Percentiles rank a stretch among this genome's conserved stretches.
These are phyloP conservation scores for Malus hybrid DNA, from an alignment of 331 rosid genomes.

Conservation along the genomic window DNA sequence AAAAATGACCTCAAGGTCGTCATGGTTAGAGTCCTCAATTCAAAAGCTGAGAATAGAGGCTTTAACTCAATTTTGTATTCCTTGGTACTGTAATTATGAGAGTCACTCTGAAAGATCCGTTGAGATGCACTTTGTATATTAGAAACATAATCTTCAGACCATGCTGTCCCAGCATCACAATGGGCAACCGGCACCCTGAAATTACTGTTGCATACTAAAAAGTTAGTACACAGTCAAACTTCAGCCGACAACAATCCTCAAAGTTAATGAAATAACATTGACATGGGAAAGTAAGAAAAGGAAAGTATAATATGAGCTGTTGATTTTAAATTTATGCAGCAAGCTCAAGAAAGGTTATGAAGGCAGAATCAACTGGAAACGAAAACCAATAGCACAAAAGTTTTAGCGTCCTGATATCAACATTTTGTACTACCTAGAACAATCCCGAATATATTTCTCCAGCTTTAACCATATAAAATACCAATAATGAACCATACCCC, in stretches of 20 bases:
- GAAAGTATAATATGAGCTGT: neutral
- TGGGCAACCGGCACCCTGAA: constrained; percentile 64
- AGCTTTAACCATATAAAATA: neutral
- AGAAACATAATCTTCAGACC: constrained; percentile 52
- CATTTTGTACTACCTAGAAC: neutral
- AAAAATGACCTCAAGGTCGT: constrained; percentile 65
- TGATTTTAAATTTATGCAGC: neutral
- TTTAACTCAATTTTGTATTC: constrained; percentile 60
- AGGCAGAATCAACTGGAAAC: neutral
- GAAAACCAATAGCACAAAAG: neutral
- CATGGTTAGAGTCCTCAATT: constrained; percentile 42
- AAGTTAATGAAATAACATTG: neutral
- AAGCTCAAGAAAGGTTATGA: neutral
- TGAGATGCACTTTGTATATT: constrained; percentile 32
- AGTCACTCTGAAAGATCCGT: constrained; percentile 29
- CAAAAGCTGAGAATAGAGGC: constrained; percentile 80
- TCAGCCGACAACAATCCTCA: constrained; percentile 11
- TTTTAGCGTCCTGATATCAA: neutral
- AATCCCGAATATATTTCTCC: neutral
- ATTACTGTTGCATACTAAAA: constrained; percentile 26
- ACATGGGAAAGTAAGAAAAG: neutral
- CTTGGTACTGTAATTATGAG: constrained; percentile 43
- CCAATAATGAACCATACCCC: neutral
- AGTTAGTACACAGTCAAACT: constrained; percentile 13
- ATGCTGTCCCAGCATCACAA: constrained; percentile 68